These are phyloP conservation scores for Tricholoma flavovirens DNA, from an alignment of 768 basidiomycete species.

Conservation along the genomic window DNA sequence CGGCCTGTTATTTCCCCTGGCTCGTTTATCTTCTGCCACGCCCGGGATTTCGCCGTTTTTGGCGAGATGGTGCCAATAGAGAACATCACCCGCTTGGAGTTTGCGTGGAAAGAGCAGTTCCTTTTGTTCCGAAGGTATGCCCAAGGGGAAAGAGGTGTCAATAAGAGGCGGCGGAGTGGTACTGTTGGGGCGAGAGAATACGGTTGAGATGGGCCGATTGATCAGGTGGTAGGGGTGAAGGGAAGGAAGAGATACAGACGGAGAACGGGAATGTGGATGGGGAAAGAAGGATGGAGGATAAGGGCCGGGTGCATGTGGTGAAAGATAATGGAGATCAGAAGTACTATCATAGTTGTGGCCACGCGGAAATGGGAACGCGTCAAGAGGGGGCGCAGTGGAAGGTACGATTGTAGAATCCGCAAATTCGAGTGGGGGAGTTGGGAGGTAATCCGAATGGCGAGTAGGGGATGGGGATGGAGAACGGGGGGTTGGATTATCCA, in stretches of 20 bases:
- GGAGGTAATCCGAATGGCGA: slow-evolving; percentile 27
- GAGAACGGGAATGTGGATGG: slow-evolving; percentile 19
- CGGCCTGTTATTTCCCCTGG: slow-evolving; percentile 28
- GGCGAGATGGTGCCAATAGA: slow-evolving; percentile 74
- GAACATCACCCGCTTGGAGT: slow-evolving; percentile 53
- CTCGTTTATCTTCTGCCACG: slow-evolving; percentile 56
- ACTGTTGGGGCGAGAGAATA: slow-evolving; percentile 13
- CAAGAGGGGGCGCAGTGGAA: slow-evolving; percentile 24
- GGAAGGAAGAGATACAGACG: slow-evolving; percentile 7
- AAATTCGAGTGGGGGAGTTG: slow-evolving; percentile 35
- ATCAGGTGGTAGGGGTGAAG: slow-evolving; percentile 8
- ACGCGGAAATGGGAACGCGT: slow-evolving; percentile 21
- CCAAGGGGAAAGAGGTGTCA: slow-evolving; percentile 19
- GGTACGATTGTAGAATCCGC: slow-evolving; percentile 23
- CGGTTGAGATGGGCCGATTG: slow-evolving; percentile 13
- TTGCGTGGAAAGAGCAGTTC: slow-evolving; percentile 33
- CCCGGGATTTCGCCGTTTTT: slow-evolving; percentile 70
- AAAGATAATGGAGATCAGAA: slow-evolving; percentile 9
- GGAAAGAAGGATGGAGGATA: slow-evolving; percentile 5
- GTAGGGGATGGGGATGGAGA: slow-evolving; percentile 24
- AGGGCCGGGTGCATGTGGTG: slow-evolving; percentile 7
- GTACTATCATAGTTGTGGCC: slow-evolving; percentile 10
- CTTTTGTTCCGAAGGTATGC: slow-evolving; percentile 31
- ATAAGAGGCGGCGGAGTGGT: slow-evolving; percentile 12
- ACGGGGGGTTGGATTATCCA: slow-evolving; percentile 7